Evolutionary conservation across 2,329 filamentous ascomycete species (phyloP).

Genomic region (Knoxdaviesia proteae): DNA sequence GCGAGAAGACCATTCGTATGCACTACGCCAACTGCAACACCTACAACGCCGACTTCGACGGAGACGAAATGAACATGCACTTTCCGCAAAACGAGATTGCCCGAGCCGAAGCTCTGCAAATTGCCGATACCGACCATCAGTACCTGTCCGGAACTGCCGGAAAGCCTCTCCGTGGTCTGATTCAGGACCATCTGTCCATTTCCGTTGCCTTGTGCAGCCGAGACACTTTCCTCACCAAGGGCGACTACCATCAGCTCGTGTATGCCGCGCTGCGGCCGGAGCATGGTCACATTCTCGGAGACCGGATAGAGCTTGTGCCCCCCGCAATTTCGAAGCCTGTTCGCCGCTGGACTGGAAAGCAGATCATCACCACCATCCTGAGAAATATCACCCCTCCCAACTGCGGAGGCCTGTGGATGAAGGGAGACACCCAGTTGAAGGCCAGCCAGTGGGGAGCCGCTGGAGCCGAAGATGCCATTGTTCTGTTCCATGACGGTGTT

Average conservation of each 20-base stretch:
- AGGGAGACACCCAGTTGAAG: slow-evolving; percentile 57
- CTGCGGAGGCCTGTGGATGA: slow-evolving; percentile 59
- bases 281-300: slow-evolving; percentile 66
- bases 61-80: slow-evolving; percentile 99
- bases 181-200: slow-evolving; percentile 96
- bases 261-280: slow-evolving; percentile 82
- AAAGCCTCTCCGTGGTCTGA: slow-evolving; percentile 82
- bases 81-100: slow-evolving; percentile 96
- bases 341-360: slow-evolving; percentile 84
- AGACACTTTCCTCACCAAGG: slow-evolving; percentile 74
- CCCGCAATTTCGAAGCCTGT: slow-evolving; percentile 69
- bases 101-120: slow-evolving; percentile 72
- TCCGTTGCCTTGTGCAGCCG: slow-evolving; percentile 76
- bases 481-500: slow-evolving; percentile 72
- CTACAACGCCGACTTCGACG: slow-evolving; percentile 98
- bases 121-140: slow-evolving; percentile 93
- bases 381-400: slow-evolving; percentile 72
- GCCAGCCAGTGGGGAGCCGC: slow-evolving; percentile 57
- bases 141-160: slow-evolving; percentile 88
- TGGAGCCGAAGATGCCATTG: slow-evolving; percentile 52
- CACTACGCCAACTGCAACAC: slow-evolving; percentile 99
- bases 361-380: slow-evolving; percentile 78
- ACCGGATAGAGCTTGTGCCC: slow-evolving; percentile 59
- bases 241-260: slow-evolving; percentile 82
- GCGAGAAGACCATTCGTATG: slow-evolving; percentile 96